These are phyloP conservation scores for Yamadazyma mexicana DNA, from an alignment of 1,139 yeast species.

Conservation along the genomic window DNA sequence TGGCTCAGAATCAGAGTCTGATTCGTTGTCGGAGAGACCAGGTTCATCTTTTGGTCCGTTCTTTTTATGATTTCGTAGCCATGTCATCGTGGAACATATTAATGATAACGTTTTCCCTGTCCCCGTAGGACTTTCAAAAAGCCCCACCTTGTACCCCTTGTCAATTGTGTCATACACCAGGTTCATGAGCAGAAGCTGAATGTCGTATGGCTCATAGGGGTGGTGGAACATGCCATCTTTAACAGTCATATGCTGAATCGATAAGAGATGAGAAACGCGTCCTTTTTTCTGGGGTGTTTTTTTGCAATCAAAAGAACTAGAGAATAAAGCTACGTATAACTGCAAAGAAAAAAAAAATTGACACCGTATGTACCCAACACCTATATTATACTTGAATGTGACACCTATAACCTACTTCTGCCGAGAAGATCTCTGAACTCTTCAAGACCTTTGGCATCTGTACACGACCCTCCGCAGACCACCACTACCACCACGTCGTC, in stretches of 20 bases:
- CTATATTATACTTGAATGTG: too few species aligned
- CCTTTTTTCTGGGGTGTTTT: background rate
- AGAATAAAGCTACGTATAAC: too few species aligned
- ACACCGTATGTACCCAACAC: too few species aligned
- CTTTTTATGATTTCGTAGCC: slow-evolving; percentile 68
- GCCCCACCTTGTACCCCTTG: slow-evolving; percentile 63
- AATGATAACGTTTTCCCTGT: slow-evolving; percentile 89
- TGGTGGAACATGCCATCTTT: slow-evolving; percentile 49
- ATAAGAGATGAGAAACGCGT: slow-evolving; percentile 1
- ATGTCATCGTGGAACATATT: slow-evolving; percentile 82
- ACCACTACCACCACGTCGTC: slow-evolving; percentile 38
- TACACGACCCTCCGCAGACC: slow-evolving; percentile 44
- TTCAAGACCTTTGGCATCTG: slow-evolving; percentile 20
- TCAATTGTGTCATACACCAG: slow-evolving; percentile 66
- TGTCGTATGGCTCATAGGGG: slow-evolving; percentile 79
- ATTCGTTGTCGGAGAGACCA: too few species aligned
- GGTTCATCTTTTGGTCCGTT: slow-evolving; percentile 16
- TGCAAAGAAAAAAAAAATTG: too few species aligned
- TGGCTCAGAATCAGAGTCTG: slow-evolving; percentile 39
- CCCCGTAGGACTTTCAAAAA: slow-evolving; percentile 95
- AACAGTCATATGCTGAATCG: slow-evolving; percentile 5
- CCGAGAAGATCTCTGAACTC: slow-evolving; percentile 19
- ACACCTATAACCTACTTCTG: slow-evolving; percentile 9
- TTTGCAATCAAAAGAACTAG: background rate
- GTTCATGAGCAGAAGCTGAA: slow-evolving; percentile 77